phyloP scores from a whole-genome alignment of 495 filamentous ascomycete genomes.

The Hypoxylon cercidicola region DNA sequence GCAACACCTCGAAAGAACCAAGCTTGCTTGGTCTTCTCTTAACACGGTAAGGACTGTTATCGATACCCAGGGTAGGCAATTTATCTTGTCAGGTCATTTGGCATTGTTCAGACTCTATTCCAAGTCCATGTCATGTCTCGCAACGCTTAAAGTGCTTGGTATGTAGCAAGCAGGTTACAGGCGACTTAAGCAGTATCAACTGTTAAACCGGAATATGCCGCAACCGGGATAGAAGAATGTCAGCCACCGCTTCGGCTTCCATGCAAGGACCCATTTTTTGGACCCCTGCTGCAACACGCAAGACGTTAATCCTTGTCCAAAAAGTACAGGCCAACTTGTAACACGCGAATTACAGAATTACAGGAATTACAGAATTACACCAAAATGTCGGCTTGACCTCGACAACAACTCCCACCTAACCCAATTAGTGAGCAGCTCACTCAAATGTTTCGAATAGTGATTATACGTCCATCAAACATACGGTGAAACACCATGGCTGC shows the following conservation, averaged over 20 bases:
- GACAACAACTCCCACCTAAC: constrained; percentile 4
- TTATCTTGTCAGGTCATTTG: constrained; percentile 17
- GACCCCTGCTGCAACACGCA: not conserved
- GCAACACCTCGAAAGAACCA: not conserved
- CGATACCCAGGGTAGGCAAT: not conserved
- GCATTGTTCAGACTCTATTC: constrained; percentile 2
- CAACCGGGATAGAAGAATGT: not conserved
- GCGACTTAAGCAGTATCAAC: not conserved
- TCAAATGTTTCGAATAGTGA: constrained; percentile 15
- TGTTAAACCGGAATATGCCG: not conserved
- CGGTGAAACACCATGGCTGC: constrained; percentile 56
- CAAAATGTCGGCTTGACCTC: constrained; percentile 5
- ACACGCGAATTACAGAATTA: not conserved
- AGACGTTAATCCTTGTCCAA: constrained; percentile 15
- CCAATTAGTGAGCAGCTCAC: constrained; percentile 6
- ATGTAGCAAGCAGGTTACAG: not conserved
- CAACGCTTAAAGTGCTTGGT: not conserved
- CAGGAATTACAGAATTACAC: not conserved
- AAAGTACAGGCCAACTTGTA: constrained; percentile 5
- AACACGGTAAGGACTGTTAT: constrained; percentile 2
- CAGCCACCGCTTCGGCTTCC: not conserved
- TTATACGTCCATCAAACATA: constrained; percentile 2
- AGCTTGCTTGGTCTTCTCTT: not conserved
- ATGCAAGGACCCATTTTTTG: not conserved
- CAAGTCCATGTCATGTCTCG: not conserved